Base-by-base conservation (phyloP, 2,329 filamentous ascomycete genomes). In the Sclerotinia trifoliorum region DNA sequence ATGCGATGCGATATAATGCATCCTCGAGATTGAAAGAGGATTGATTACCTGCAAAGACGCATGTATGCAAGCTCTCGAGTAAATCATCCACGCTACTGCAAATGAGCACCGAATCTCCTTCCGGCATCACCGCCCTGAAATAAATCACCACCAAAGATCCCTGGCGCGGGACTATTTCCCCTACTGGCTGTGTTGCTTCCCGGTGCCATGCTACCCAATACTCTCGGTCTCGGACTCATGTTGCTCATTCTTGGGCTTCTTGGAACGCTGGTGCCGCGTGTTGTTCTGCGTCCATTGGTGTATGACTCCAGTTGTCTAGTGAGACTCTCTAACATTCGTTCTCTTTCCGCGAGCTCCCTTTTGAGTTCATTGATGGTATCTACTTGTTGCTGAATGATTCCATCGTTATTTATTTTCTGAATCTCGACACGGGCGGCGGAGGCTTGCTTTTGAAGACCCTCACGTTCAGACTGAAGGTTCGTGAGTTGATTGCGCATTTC, bases 241-340 rank as follows among this genome's bases (percentile, higher is more conserved):
- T 73, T 76, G 68, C 73, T 74, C n/a, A 71, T 71, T 60, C 75
- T 67, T 15, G 77, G 77, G 67, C 75, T 77, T 10, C 74, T 65
- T 5, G 77, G 76, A 4, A 74, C 71, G 52, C 71, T 74, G 2
- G 74, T 72, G 4, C 75, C 76, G 62, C 77, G 72, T 2, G 74
- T 76, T 7, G 68, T 69, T 74, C 73, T 80, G 75, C 63, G 75
- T 71, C 81, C 83, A 81, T 72, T 84, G 76, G 52, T 75, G 35
- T 70, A 73, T 74, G 70, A 78, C 74, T 19, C 81, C 79, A 76
- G 58, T 60, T 78, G 75, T 35, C 75, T 75, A 11, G 80, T 79
- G 21, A 79, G 78, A 52, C 81, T 80, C 10, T 80, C 79, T 19
- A 71, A 70, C 57, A 80, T 78, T 3, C 76, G 78, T 8, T 80